Evolutionary conservation across 2,329 filamentous ascomycete genomes (phyloP).

Genomic region (Thelonectria rubi): DNA sequence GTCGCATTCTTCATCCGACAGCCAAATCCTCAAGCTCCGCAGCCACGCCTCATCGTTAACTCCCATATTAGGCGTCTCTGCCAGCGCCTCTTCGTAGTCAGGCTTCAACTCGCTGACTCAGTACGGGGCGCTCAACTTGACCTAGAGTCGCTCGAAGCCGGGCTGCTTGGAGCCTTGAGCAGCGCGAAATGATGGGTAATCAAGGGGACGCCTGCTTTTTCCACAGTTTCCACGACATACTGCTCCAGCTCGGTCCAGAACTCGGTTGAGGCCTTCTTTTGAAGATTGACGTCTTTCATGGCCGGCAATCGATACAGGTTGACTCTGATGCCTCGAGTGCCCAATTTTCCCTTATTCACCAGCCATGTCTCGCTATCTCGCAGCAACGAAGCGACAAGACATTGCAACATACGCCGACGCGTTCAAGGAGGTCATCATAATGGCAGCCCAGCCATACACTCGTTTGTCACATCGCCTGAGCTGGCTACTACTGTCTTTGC

Average conservation of each 20-base stretch:
- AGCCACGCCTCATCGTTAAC: conserved; percentile 41
- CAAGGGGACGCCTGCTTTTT: conserved; percentile 24
- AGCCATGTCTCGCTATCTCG: conserved; percentile 46
- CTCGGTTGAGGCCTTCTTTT: conserved; percentile 40
- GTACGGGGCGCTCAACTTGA: conserved; percentile 52
- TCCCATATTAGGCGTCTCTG: conserved; percentile 41
- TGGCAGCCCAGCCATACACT: conserved; percentile 55
- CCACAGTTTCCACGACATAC: conserved; percentile 13
- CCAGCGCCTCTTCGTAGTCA: conserved; percentile 45
- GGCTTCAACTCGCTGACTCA: conserved; percentile 45
- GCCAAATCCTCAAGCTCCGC: conserved; percentile 33
- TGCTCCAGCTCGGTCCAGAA: conserved; percentile 23
- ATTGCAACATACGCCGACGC: conserved; percentile 38
- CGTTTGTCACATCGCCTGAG: conserved; percentile 59
- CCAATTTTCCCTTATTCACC: conserved; percentile 49
- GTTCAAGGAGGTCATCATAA: conserved; percentile 47
- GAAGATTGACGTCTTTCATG: conserved; percentile 48
- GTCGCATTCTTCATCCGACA: conserved; percentile 38
- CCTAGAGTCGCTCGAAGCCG: conserved; percentile 40
- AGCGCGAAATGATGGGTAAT: conserved; percentile 51
- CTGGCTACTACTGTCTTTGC: conserved; percentile 54
- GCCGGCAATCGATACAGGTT: conserved; percentile 49
- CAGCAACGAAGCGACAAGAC: conserved; percentile 40
- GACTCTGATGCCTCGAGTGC: conserved; percentile 48
- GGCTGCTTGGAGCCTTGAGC: conserved; percentile 45